Evolutionary conservation across 1,139 yeast species (phyloP).

Genomic region (Sugiyamaella japonica): DNA sequence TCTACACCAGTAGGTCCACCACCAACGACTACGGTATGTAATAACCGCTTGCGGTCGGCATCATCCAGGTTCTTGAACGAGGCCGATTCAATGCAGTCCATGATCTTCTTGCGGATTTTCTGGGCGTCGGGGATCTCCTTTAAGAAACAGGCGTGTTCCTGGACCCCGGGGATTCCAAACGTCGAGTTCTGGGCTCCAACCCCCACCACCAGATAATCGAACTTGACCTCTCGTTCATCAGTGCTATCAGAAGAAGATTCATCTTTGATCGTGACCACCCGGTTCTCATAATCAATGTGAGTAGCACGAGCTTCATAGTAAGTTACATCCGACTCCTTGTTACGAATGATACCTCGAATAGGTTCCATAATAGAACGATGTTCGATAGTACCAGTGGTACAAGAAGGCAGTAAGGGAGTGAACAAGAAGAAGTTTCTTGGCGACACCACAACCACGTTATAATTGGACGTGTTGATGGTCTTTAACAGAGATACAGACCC

Average conservation of each 20-base stretch:
- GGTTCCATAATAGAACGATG: conserved; percentile 88
- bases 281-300: conserved; percentile 67
- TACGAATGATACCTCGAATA: conserved; percentile 69
- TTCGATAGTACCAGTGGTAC: conserved; percentile 92
- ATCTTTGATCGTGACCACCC: conserved; percentile 57
- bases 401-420: conserved; percentile 90
- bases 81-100: conserved; percentile 83
- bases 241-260: conserved; percentile 30
- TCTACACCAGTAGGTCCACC: conserved; percentile 99
- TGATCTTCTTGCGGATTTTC: conserved; percentile 69
- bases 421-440: conserved; percentile 94
- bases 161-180: conserved; percentile 91
- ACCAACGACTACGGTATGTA: conserved; percentile 85
- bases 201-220: conserved; percentile 82
- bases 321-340: conserved; percentile 73
- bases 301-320: conserved; percentile 93
- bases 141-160: conserved; percentile 79
- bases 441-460: conserved; percentile 85
- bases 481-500: conserved; percentile 82
- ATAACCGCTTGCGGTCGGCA: conserved; percentile 75
- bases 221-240: conserved; percentile 42
- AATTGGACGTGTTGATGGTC: conserved; percentile 79
- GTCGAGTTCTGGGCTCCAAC: conserved; percentile 94
- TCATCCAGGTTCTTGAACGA: conserved; percentile 71
- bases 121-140: conserved; percentile 85